phyloP scores from a whole-genome alignment of 106 monocot genomes.

The Dendrobium officinale region DNA sequence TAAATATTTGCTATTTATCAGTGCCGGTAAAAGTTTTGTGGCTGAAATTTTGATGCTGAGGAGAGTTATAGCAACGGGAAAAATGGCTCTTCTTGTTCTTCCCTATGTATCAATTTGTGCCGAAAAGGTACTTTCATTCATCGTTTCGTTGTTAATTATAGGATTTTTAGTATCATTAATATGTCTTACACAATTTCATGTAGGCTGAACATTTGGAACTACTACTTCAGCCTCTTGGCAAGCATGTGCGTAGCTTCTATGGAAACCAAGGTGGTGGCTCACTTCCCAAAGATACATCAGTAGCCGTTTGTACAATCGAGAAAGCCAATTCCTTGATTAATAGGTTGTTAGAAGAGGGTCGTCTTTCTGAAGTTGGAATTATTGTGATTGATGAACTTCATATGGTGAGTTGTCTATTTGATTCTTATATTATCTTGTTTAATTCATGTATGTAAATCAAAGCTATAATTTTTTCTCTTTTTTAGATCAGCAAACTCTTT shows the following conservation, averaged over 20 bases:
- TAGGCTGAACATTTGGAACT: constrained; percentile 86
- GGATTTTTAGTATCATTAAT: neutral
- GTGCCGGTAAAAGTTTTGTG: constrained; percentile 98
- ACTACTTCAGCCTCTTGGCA: constrained; percentile 90
- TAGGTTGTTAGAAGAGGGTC: constrained; percentile 83
- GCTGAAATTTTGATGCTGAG: constrained; percentile 98
- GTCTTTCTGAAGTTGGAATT: constrained; percentile 95
- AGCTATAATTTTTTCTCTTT: too few relatives aligned
- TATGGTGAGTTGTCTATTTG: constrained; percentile 54
- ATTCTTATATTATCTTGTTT: neutral
- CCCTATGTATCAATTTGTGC: constrained; percentile 98
- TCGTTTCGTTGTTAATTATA: neutral
- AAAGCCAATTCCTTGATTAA: constrained; percentile 96
- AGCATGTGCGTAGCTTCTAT: constrained; percentile 95
- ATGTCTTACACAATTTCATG: neutral
- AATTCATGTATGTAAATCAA: neutral
- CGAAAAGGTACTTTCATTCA: constrained; percentile 65
- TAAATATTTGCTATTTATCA: constrained; percentile 20
- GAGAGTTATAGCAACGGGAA: constrained; percentile 63
- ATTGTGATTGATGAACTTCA: constrained; percentile 99
- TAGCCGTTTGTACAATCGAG: constrained; percentile 98
- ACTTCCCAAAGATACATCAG: constrained; percentile 92
- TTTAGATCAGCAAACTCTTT: neutral
- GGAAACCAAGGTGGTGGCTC: constrained; percentile 89
- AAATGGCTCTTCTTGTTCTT: constrained; percentile 94